Evolutionary conservation across 352 stramenopile genomes (phyloP).

Genomic region (Phytophthora europaea): DNA sequence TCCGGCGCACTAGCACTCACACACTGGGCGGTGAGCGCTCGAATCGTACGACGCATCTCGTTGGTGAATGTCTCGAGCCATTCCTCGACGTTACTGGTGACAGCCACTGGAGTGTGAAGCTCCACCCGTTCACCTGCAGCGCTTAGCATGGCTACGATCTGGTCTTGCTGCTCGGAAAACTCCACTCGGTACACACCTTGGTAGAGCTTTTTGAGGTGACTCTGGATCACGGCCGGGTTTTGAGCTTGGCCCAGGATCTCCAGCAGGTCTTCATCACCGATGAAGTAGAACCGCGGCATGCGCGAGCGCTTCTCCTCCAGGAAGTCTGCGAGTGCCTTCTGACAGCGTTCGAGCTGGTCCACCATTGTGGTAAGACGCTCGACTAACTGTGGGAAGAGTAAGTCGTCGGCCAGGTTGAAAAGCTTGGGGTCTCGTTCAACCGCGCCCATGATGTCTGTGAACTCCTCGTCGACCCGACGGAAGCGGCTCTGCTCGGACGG

Average conservation of each 20-base stretch:
- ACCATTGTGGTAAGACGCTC: conserved; percentile 88
- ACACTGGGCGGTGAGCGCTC: conserved; percentile 79
- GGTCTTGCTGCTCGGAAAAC: conserved; percentile 84
- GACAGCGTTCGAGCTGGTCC: conserved; percentile 95
- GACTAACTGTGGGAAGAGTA: conserved; percentile 90
- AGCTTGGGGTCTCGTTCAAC: conserved; percentile 92
- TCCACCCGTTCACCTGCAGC: conserved; percentile 83
- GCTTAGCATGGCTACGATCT: conserved; percentile 93
- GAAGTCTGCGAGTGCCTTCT: conserved; percentile 96
- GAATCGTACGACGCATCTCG: conserved; percentile 93
- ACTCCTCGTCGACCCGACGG: conserved; percentile 94
- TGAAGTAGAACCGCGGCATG: conserved; percentile 98
- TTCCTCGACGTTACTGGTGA: conserved; percentile 94
- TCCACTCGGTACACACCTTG: conserved; percentile 94
- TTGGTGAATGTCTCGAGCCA: conserved; percentile 94
- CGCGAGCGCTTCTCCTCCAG: conserved; percentile 94
- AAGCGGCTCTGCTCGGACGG: conserved; percentile 93
- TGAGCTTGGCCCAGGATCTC: conserved; percentile 96
- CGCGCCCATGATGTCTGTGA: conserved; percentile 93
- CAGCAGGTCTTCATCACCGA: conserved; percentile 96
- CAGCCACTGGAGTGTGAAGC: conserved; percentile 82
- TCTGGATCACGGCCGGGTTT: conserved; percentile 95
- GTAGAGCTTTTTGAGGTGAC: conserved; percentile 97
- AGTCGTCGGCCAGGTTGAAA: conserved; percentile 94
- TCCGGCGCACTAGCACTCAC: conserved; percentile 81